Conservation (phyloP, 441 rosid genomes). For the Populus hybrid region DNA sequence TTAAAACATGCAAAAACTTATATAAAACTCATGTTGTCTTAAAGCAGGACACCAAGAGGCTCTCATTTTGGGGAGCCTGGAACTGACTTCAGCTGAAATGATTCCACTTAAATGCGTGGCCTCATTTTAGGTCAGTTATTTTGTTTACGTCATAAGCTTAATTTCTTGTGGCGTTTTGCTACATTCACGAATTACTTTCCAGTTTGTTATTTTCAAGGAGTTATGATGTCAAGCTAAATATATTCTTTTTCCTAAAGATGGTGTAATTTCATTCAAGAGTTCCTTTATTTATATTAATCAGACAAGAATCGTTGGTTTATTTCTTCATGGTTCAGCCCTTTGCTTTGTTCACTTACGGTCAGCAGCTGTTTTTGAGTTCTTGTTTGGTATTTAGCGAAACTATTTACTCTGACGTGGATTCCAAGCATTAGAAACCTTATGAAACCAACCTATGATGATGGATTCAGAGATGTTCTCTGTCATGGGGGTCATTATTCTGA, state of each 20-base stretch:
- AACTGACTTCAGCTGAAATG: constrained; percentile 94
- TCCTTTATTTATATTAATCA: constrained; percentile 24
- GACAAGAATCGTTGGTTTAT: constrained; percentile 13
- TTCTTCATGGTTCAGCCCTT: constrained; percentile 25
- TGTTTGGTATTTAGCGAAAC: not conserved
- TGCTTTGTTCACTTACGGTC: constrained; percentile 4
- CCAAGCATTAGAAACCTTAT: constrained; percentile 5
- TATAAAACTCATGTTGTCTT: constrained; percentile 88
- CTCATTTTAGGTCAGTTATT: constrained; percentile 98
- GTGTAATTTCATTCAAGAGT: constrained; percentile 31
- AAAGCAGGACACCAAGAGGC: constrained; percentile 98
- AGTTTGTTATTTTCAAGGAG: constrained; percentile 40
- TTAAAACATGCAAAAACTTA: constrained; percentile 65
- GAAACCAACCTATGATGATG: constrained; percentile 6
- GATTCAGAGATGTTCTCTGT: not conserved
- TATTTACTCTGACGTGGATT: not conserved
- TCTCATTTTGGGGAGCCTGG: constrained; percentile 97
- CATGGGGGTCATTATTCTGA: not conserved
- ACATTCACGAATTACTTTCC: constrained; percentile 50
- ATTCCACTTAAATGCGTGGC: constrained; percentile 96
- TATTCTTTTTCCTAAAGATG: constrained; percentile 29
- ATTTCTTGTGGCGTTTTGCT: constrained; percentile 61
- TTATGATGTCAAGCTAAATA: constrained; percentile 40
- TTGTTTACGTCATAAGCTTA: constrained; percentile 68
- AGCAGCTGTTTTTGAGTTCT: constrained; percentile 4